These are phyloP conservation scores for Phoma sp. DNA, from an alignment of 2,329 filamentous ascomycete species.

Conservation along the genomic window DNA sequence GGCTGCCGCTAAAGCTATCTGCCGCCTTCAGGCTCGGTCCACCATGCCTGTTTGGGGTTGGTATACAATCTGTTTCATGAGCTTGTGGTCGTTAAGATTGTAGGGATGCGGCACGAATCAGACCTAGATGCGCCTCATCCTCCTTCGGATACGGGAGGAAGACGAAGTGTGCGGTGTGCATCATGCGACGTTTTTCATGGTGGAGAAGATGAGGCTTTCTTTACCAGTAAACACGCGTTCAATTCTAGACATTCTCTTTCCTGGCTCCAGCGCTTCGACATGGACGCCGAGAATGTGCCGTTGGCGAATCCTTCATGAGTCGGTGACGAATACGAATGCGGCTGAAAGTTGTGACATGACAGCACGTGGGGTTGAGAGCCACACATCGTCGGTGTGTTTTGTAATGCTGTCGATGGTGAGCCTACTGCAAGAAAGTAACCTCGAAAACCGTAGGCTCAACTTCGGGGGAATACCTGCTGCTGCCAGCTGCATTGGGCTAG, in stretches of 20 bases:
- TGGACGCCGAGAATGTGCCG: not conserved
- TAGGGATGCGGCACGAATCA: not conserved
- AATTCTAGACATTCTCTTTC: not conserved
- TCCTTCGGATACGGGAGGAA: not conserved
- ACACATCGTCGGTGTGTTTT: not conserved
- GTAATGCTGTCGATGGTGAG: not conserved
- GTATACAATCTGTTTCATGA: not conserved
- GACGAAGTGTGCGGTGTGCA: constrained; percentile 1
- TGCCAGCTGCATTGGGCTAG: too few species aligned
- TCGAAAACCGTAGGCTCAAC: not conserved
- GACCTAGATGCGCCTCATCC: constrained; percentile 8
- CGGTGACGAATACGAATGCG: not conserved
- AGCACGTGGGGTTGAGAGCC: not conserved
- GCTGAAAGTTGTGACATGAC: not conserved
- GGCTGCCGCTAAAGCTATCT: constrained; percentile 8
- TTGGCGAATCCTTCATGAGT: constrained; percentile 1
- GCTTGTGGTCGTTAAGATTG: constrained; percentile 15
- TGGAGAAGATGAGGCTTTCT: too few species aligned
- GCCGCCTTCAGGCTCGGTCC: not conserved
- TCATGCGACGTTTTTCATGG: not conserved
- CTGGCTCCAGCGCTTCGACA: not conserved
- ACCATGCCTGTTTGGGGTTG: not conserved
- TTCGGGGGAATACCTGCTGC: not conserved
- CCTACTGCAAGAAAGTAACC: not conserved
- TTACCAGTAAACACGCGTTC: not conserved